Conservation (phyloP, 805 yeast genomes). For the Candida ponderosae region DNA sequence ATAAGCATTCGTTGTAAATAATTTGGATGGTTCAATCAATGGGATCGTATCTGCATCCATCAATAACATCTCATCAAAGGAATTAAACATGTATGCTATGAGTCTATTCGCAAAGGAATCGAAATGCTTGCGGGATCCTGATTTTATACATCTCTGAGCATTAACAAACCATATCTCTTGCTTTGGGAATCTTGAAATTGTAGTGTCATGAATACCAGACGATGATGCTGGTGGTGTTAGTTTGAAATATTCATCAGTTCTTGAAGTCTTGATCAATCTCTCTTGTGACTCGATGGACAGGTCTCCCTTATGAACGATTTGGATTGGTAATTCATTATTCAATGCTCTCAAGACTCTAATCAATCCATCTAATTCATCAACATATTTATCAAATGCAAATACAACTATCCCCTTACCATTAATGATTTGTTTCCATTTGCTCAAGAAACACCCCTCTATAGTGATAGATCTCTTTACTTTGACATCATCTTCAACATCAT, state of each 20-base stretch:
- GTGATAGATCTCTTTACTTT: too few species aligned
- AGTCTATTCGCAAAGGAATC: constrained; percentile 34
- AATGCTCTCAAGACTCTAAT: constrained; percentile 30
- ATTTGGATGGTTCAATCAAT: constrained; percentile 25
- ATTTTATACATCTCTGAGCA: neutral
- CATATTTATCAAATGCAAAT: constrained; percentile 17
- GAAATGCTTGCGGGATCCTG: constrained; percentile 10
- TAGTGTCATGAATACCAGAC: neutral
- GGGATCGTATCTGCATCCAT: constrained; percentile 46
- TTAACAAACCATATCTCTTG: constrained; percentile 23
- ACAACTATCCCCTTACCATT: constrained; percentile 17
- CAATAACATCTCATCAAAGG: constrained; percentile 39
- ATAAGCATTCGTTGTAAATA: constrained; percentile 25
- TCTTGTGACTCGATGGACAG: constrained; percentile 22
- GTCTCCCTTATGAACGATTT: constrained; percentile 24
- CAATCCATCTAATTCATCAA: constrained; percentile 18
- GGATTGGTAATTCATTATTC: constrained; percentile 24
- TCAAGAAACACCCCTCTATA: neutral
- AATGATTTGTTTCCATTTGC: neutral
- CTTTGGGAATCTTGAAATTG: constrained; percentile 4
- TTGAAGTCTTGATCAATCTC: constrained; percentile 23
- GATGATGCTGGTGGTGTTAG: constrained; percentile 2
- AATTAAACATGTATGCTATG: constrained; percentile 43
- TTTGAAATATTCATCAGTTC: constrained; percentile 6
- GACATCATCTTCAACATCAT: constrained; percentile 2